A percentile compares a stretch with the other conserved stretches of the same genome.
phyloP scores from a whole-genome alignment of 2,329 filamentous ascomycete genomes.

The Didymella exigua region DNA sequence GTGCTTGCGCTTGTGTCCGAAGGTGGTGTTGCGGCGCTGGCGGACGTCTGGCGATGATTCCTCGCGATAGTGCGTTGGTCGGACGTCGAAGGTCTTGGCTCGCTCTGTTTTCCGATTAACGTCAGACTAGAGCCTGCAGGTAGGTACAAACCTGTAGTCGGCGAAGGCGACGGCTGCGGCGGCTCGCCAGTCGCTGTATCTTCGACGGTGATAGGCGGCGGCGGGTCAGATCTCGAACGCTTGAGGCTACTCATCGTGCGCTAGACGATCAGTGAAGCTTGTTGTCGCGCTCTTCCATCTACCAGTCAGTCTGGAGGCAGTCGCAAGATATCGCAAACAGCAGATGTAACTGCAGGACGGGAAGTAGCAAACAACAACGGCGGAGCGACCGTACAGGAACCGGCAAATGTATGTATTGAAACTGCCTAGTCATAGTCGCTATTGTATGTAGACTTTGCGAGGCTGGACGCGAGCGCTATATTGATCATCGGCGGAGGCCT shows the following conservation, averaged over 20 bases:
- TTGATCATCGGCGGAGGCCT: constrained; percentile 9
- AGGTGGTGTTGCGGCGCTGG: constrained; percentile 27
- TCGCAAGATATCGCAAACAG: constrained; percentile 3
- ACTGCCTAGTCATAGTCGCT: background rate
- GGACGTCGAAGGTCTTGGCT: constrained; percentile 23
- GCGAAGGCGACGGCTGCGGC: constrained; percentile 30
- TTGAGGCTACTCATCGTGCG: constrained; percentile 10
- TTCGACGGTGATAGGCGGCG: constrained; percentile 45
- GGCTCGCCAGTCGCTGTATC: constrained; percentile 37
- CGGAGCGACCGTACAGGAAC: background rate
- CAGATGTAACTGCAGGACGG: background rate
- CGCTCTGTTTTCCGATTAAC: constrained; percentile 17
- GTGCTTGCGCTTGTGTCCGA: constrained; percentile 38
- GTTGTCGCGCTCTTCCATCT: background rate
- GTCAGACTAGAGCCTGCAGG: background rate
- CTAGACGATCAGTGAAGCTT: constrained; percentile 2
- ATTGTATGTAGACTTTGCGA: background rate
- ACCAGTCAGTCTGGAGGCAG: background rate
- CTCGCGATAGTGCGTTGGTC: constrained; percentile 17
- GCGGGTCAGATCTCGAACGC: constrained; percentile 28
- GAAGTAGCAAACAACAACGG: constrained; percentile 2
- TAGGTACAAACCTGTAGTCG: constrained; percentile 23
- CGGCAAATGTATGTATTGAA: background rate
- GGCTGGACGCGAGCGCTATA: constrained; percentile 2
- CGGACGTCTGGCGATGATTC: constrained; percentile 17